Evolutionary conservation across 768 basidiomycete species (phyloP).

Genomic region (Tephrocybe rancida): DNA sequence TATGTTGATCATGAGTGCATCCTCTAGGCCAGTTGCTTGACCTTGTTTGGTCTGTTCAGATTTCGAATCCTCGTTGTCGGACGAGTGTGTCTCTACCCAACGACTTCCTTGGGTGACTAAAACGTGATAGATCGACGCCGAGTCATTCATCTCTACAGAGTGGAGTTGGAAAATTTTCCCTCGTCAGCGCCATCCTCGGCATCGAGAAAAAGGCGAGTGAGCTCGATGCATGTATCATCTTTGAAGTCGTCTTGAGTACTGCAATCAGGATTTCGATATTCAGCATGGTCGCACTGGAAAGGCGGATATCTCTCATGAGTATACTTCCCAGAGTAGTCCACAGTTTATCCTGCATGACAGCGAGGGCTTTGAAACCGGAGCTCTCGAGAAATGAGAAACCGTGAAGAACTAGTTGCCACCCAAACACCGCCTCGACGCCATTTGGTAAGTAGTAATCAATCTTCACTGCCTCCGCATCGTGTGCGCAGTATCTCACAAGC

Average conservation of each 20-base stretch:
- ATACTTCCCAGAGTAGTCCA: conserved; percentile 21
- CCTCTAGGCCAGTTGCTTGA: too few species aligned
- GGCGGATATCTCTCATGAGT: conserved; percentile 25
- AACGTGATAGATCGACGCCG: too few species aligned
- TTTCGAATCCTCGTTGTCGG: conserved; percentile 7
- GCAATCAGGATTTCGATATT: conserved; percentile 16
- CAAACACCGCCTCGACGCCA: background rate
- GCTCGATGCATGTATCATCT: background rate
- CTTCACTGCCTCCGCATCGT: background rate
- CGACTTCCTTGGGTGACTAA: too few species aligned
- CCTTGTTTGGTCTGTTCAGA: background rate
- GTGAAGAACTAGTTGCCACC: conserved; percentile 17
- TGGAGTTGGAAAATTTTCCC: conserved; percentile 33
- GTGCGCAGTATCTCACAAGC: background rate
- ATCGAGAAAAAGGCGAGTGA: conserved; percentile 16
- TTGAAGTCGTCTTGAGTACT: background rate
- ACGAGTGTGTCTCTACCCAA: background rate
- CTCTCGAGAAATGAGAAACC: conserved; percentile 18
- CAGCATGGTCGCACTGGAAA: conserved; percentile 21
- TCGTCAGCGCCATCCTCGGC: conserved; percentile 28
- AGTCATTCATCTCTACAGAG: conserved; percentile 15
- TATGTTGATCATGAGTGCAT: background rate
- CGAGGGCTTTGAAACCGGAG: conserved; percentile 31
- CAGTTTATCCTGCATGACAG: conserved; percentile 32
- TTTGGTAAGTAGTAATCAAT: background rate